Conservation (phyloP, 805 yeast genomes). For the Lachancea cidri region DNA sequence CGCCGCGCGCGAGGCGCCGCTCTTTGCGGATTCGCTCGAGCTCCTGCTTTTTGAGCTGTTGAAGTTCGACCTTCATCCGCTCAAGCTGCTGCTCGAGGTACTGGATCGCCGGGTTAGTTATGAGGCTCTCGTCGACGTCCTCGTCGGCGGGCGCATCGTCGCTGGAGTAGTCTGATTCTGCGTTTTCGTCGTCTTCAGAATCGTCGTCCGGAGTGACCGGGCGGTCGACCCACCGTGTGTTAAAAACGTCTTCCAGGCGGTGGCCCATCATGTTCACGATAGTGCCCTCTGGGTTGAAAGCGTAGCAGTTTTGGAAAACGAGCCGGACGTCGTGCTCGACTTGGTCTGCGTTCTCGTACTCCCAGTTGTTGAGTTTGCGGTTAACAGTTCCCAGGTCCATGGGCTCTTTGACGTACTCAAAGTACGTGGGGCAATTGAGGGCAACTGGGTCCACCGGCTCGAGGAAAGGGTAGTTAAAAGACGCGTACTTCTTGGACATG, state of each 20-base stretch:
- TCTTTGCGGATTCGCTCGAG: conserved; percentile 61
- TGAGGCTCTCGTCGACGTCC: conserved; percentile 54
- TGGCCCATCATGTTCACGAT: conserved; percentile 96
- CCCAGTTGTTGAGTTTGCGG: conserved; percentile 75
- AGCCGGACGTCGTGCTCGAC: conserved; percentile 78
- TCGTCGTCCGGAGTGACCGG: conserved; percentile 59
- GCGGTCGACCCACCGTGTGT: conserved; percentile 81
- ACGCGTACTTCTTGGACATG: conserved; percentile 73
- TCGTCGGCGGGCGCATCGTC: conserved; percentile 43
- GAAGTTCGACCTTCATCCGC: conserved; percentile 81
- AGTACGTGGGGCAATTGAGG: conserved; percentile 84
- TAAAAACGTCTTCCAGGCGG: conserved; percentile 77
- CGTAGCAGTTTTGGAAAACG: conserved; percentile 83
- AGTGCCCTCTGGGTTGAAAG: conserved; percentile 94
- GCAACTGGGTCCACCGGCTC: conserved; percentile 96
- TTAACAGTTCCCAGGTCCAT: conserved; percentile 91
- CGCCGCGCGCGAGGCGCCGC: conserved; percentile 38
- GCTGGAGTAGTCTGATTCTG: conserved; percentile 34
- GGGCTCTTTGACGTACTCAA: conserved; percentile 81
- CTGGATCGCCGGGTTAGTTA: conserved; percentile 85
- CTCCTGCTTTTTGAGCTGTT: conserved; percentile 73
- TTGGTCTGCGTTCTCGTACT: conserved; percentile 83
- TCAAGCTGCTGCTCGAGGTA: conserved; percentile 81
- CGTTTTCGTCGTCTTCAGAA: conserved; percentile 38
- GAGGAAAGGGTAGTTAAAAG: conserved; percentile 83